Conservation (phyloP, 345 rosid species). For the Excoecaria cochinchinensis region DNA sequence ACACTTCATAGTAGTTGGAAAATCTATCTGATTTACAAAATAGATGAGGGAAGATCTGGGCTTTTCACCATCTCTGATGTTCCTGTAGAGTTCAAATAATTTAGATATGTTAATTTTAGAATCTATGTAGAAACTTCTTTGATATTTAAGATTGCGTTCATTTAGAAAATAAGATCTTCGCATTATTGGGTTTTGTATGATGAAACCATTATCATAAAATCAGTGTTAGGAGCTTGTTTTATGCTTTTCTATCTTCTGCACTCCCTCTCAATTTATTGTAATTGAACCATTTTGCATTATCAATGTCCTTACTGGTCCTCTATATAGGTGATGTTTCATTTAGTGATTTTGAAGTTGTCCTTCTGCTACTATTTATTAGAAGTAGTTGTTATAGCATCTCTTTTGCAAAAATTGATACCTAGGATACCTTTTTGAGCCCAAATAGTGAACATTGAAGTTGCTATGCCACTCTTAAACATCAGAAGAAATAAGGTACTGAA, state of each 20-base stretch:
- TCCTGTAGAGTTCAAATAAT: neutral
- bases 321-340: neutral
- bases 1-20: neutral
- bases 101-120: neutral
- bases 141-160: neutral
- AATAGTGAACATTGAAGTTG: neutral
- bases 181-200: neutral
- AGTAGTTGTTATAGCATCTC: neutral
- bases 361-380: neutral
- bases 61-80: no score
- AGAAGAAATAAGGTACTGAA: neutral
- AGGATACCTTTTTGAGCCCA: neutral
- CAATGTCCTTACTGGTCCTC: neutral
- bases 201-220: neutral
- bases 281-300: neutral
- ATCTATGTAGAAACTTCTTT: neutral
- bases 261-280: neutral
- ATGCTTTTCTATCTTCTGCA: neutral
- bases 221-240: neutral
- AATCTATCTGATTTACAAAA: neutral
- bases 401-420: neutral
- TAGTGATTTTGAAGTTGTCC: conserved; percentile 9
- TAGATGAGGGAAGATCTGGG: neutral
- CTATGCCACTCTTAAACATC: neutral
- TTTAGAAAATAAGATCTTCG: neutral